These are phyloP conservation scores for Megacollybia marginata DNA, from an alignment of 768 basidiomycete genomes.

Conservation along the genomic window DNA sequence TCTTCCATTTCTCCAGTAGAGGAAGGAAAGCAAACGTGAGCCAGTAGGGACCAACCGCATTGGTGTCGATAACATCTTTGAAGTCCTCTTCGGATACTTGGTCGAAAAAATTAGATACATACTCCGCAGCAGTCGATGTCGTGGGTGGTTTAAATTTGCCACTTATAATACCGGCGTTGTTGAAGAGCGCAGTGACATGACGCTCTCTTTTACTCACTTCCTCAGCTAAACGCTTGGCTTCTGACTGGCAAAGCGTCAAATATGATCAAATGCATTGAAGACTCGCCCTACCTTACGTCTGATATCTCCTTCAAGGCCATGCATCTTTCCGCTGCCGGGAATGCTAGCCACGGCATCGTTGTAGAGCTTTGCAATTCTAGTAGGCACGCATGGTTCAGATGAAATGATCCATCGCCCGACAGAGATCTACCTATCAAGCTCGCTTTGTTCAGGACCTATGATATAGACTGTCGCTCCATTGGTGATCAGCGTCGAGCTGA, in stretches of 20 bases:
- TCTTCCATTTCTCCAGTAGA: conserved; percentile 40
- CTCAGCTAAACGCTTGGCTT: conserved; percentile 33
- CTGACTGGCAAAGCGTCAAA: conserved; percentile 21
- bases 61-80: conserved; percentile 26
- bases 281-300: conserved; percentile 24
- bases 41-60: conserved; percentile 44
- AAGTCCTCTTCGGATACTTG: conserved; percentile 29
- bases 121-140: conserved; percentile 26
- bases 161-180: conserved; percentile 34
- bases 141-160: conserved; percentile 20
- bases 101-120: conserved; percentile 31
- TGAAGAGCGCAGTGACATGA: conserved; percentile 39
- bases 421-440: conserved; percentile 28
- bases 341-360: conserved; percentile 26
- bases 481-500: conserved; percentile 35
- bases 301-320: conserved; percentile 34
- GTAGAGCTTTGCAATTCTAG: conserved; percentile 21
- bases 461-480: conserved; percentile 45
- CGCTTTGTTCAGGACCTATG: conserved; percentile 32
- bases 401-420: background rate
- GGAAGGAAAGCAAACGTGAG: conserved; percentile 50
- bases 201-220: conserved; percentile 29
- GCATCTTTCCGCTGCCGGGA: conserved; percentile 24
- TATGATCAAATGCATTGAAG: background rate
- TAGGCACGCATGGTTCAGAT: background rate